phyloP scores from a whole-genome alignment of 345 rosid species.

The Melaleuca alternifolia region DNA sequence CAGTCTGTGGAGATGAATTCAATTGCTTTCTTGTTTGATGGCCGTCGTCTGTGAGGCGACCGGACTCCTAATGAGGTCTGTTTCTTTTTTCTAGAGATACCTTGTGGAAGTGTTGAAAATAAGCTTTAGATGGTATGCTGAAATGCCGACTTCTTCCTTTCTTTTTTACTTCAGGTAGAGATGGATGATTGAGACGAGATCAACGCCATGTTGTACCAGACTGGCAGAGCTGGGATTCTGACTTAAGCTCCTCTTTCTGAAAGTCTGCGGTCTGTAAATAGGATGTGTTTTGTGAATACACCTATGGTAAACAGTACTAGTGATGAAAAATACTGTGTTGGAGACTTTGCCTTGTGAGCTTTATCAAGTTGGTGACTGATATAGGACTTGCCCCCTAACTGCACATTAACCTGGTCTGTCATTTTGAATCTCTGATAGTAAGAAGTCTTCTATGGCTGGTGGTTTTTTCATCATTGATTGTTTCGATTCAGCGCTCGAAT shows the following conservation, averaged over 20 bases:
- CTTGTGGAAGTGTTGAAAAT: not conserved
- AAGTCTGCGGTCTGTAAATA: not conserved
- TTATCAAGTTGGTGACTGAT: too few species aligned
- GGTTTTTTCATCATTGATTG: not conserved
- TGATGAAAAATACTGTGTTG: too few species aligned
- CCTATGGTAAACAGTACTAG: too few species aligned
- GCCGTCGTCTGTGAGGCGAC: constrained; percentile 71
- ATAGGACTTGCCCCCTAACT: too few species aligned
- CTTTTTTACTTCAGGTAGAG: constrained; percentile 38
- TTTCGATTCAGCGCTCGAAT: not conserved
- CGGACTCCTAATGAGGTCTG: constrained; percentile 83
- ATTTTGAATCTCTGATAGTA: too few species aligned
- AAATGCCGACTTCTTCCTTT: not conserved
- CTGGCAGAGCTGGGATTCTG: constrained; percentile 26
- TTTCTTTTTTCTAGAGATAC: not conserved
- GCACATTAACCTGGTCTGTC: too few species aligned
- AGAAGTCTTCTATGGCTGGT: too few species aligned
- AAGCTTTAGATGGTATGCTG: not conserved
- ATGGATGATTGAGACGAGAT: constrained; percentile 93
- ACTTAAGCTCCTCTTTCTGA: not conserved
- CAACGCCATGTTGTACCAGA: constrained; percentile 82
- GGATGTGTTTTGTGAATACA: too few species aligned
- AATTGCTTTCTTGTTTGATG: constrained; percentile 81
- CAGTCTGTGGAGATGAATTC: constrained; percentile 71
- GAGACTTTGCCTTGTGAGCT: too few species aligned